Evolutionary conservation across 2,329 filamentous ascomycete species (phyloP), one percentile per base, ranked within the genome.

Genomic region (Diaporthe capsici): DNA sequence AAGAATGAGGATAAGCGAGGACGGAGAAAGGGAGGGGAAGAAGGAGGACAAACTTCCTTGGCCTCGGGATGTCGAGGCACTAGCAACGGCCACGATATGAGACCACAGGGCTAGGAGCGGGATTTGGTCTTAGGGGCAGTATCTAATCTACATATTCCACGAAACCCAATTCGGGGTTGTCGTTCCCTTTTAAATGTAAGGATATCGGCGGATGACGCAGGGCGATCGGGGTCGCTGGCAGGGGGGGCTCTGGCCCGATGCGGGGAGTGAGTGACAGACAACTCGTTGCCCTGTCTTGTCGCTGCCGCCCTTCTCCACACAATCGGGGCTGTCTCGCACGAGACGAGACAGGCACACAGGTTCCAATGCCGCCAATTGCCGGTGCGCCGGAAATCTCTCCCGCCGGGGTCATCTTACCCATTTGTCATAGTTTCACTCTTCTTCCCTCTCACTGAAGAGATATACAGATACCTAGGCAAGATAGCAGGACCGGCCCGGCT

Each of bases 1-100:
- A 76, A 75, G 76, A 68, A 63, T 76, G 72, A 65, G 75, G 71
- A 55, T 63, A 75, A 58, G 42, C 71, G 76, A 74, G 63, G 70
- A 67, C 9, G n/a, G 49, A 44, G 20, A 13, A 12, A 22, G 42
- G 28, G 20, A 25, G 44, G 63, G 47, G 44, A 28, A 28, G n/a
- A 17, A 67, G 61, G 22, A 39, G 57, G 44, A 28, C 22, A 28
- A 63, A 17, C 42, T 72, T 39, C 17, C 57, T 42, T 15, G 42
- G 31, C 28, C 55, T 37, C 28, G 22, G 44, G 31, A 51, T 25
- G 17, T 49, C 53, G 42, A 60, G 10, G 57, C 44, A 72, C 55
- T 47, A 60, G 13, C 70, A 72, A 51, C 9, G 13, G 42, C 39
- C 57, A 63, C 47, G 28, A 53, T 42, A 22, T 51, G 28, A 49